Percentiles rank a stretch among this genome's conserved stretches.
Evolutionary conservation across 176 grass and related monocot genomes (phyloP).

Genomic region (Triticum dicoccoides): DNA sequence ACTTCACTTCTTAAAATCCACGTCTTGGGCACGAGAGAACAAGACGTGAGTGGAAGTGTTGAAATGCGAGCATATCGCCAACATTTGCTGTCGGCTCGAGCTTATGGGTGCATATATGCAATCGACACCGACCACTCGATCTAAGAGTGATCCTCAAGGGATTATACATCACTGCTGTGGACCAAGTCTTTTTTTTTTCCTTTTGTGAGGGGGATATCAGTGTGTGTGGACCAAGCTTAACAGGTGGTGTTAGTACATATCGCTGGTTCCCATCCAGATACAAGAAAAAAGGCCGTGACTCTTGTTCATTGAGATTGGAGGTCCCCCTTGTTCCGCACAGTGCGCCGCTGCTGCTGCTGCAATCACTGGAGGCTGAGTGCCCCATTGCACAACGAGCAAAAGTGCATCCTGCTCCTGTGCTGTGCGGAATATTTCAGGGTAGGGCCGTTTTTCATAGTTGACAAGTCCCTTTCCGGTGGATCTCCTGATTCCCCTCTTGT

Average conservation of each 20-base stretch:
- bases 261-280: neutral
- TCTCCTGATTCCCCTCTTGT: neutral
- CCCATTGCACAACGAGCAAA: neutral
- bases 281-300: neutral
- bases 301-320: neutral
- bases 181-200: neutral
- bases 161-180: neutral
- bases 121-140: neutral
- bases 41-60: neutral
- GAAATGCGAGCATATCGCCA: neutral
- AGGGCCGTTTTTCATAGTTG: neutral
- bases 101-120: neutral
- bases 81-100: neutral
- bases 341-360: neutral
- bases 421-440: neutral
- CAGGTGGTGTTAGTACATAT: neutral
- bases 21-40: neutral
- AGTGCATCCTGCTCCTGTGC: slow-evolving; percentile 9
- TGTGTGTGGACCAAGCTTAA: neutral
- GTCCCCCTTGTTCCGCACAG: neutral
- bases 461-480: neutral
- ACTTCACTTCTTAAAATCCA: neutral
- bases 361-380: neutral
- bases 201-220: neutral
- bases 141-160: neutral